Evolutionary conservation across 2,329 filamentous ascomycete genomes (phyloP), one percentile per base, ranked within the genome.

Genomic region (Kalaharituber pfeilii): DNA sequence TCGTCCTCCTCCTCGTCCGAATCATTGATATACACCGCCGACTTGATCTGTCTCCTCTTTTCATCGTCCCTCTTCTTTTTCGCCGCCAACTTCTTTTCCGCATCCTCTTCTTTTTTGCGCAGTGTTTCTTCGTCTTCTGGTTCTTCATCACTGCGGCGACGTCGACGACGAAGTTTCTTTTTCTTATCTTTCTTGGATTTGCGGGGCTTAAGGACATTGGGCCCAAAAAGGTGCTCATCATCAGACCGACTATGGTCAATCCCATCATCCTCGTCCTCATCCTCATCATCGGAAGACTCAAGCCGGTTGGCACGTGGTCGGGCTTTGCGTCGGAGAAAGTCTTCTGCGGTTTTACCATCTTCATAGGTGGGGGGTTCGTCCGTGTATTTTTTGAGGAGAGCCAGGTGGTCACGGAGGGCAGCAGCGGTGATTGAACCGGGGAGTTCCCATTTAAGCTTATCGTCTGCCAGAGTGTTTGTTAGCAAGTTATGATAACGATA

Each of bases 1-100:
- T 44, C 45, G 49, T 63, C 61, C 20, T 18, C 49, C 20, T 59
- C 55, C 8, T 96, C 91, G 65, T 96, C 91, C 61, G 83, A 86
- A 33, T 82, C 80, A 55, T 82, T 78, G 51, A 98, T 83, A 63
- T 80, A 89, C 36, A 89, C 69, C 24, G 81, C 80, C 63, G 84
- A 93, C 72, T 95, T 96, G 69, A 91, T 83, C 65, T 82, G 84
- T 28, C 73, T 73, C 50, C 79, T 75, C 68, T 87, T 87, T 64
- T 88, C 86, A n/a, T 77, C 71, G 60, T 94, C 81, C 60, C 78
- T 82, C 52, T 80, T 73, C 53, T 78, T 75, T 22, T 77, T 71
- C 55, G 77, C 71, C 8, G 76, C 66, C 9, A 74, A 70, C 71
- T 67, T 82, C 69, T 59, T 53, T 30, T 53, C 30, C 24, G 29